Base-by-base conservation (phyloP, 192 early-diverging fungal genomes). In the Dissophora ornata region DNA sequence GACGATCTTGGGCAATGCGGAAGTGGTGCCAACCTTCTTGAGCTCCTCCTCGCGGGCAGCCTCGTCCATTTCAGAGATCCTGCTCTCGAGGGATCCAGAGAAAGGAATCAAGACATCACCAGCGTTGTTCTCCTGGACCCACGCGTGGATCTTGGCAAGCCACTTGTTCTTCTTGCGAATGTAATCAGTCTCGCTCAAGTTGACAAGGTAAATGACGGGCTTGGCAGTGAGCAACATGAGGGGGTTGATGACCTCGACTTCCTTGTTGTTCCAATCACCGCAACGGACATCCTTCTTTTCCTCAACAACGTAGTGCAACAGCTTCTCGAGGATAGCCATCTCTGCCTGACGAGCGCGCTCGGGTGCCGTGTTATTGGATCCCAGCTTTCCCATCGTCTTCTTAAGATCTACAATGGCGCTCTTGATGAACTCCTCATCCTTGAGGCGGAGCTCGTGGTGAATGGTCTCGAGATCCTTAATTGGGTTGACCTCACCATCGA, bases 131-230 rank as follows among this genome's bases (percentile, higher is more conserved):
- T 92, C 87, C 67, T 98, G 92, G 57, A 99, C 88, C 95, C 96
- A 98, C 57, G 85, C 82, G 81, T 97, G 93, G 73, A 98, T 96
- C 80, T 94, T 86, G 45, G 89, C 84, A 46, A 97, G 82, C 90
- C 90, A 95, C 88, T 93, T 94, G 87, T 97, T 97, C 89, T 98
- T 98, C 83, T 95, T 96, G 65, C 94, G 88, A 34, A 92, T 73
- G 64, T 90, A 99, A 70, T 98, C 96, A 54, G 86, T 83, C 79
- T 97, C 91, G 70, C 85, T 88, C 49, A 99, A 84, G 83, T 99
- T 99, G 69, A 88, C 90, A 57, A 98, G 88, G 79, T 96, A 96
- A 51, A 96, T 94, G 41, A 96, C 95, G 7, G 97, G 96, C 82
- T 99, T 99, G 74, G 96, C 95, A 13, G 97, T 98, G 57, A 99